A percentile compares a stretch with the other conserved stretches of the same genome.
These are phyloP conservation scores for Coelastrella sp. DNA, from an alignment of 139 green algal genomes.

Conservation along the genomic window DNA sequence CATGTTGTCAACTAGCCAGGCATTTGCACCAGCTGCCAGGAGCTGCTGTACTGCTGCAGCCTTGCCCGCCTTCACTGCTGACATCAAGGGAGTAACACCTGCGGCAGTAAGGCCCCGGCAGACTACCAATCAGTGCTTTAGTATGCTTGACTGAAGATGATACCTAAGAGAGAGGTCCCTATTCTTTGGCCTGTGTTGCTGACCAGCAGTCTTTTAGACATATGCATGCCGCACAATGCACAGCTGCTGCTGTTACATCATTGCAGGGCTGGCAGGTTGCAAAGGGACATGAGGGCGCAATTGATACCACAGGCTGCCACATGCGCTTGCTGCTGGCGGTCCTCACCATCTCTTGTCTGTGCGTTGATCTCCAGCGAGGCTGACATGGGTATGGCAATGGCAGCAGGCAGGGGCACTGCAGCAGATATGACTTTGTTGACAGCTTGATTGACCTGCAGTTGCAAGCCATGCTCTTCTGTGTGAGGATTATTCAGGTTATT, in stretches of 20 bases:
- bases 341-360: constrained; percentile 33
- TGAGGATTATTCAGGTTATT: no score
- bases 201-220: no score
- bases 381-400: constrained; percentile 41
- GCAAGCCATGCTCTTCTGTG: not conserved
- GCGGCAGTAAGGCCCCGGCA: not conserved
- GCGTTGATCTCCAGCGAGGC: constrained; percentile 11
- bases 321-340: not conserved
- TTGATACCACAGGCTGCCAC: no score
- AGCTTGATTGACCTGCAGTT: constrained; percentile 36
- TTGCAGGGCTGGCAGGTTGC: no score
- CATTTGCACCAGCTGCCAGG: constrained; percentile 28
- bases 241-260: not conserved
- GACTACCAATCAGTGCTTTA: not conserved
- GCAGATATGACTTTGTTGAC: constrained; percentile 28
- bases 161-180: no score
- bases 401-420: constrained; percentile 20
- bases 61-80: constrained; percentile 16
- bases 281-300: no score
- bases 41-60: constrained; percentile 6
- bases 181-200: no score
- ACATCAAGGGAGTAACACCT: constrained; percentile 34
- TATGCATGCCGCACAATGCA: not conserved
- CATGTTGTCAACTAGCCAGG: constrained; percentile 28
- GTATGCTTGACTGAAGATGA: not conserved